phyloP scores from a whole-genome alignment of 1,139 yeast species.

The Kodamaea anthophila region DNA sequence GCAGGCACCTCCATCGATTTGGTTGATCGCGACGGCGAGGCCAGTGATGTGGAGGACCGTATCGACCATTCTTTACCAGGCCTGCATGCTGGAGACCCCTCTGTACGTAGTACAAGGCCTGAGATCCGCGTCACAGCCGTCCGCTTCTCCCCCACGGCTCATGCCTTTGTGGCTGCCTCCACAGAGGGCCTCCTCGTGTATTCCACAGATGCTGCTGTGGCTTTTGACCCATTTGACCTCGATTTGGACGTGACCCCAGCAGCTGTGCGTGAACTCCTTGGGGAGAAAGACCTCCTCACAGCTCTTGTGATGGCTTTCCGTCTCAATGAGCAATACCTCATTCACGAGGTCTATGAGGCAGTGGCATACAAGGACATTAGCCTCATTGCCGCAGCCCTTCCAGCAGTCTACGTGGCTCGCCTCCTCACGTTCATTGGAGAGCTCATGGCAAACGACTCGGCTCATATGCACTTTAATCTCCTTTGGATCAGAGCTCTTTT shows the following conservation, averaged over 20 bases:
- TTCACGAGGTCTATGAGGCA: conserved; percentile 67
- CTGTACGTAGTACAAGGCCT: conserved; percentile 70
- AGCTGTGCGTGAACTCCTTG: conserved; percentile 55
- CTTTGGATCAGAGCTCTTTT: conserved; percentile 72
- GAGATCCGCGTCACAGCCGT: conserved; percentile 74
- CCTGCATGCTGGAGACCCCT: conserved; percentile 81
- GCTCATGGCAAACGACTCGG: conserved; percentile 58
- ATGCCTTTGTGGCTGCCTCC: conserved; percentile 90
- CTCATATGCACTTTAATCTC: conserved; percentile 78
- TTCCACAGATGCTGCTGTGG: conserved; percentile 67
- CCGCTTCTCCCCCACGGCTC: conserved; percentile 83
- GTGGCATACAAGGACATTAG: conserved; percentile 72
- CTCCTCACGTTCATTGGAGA: conserved; percentile 68
- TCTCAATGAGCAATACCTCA: conserved; percentile 71
- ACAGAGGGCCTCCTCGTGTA: conserved; percentile 88
- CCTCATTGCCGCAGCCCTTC: conserved; percentile 61
- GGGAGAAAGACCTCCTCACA: conserved; percentile 64
- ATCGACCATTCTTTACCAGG: conserved; percentile 80
- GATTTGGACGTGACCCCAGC: conserved; percentile 90
- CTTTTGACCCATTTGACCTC: conserved; percentile 92
- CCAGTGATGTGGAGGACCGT: conserved; percentile 80
- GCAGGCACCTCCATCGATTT: conserved; percentile 75
- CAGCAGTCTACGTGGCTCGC: conserved; percentile 67
- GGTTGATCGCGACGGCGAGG: conserved; percentile 80
- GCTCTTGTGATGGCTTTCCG: conserved; percentile 94